These are phyloP conservation scores for Inga oerstediana DNA, from an alignment of 306 rosid species.

Conservation along the genomic window DNA sequence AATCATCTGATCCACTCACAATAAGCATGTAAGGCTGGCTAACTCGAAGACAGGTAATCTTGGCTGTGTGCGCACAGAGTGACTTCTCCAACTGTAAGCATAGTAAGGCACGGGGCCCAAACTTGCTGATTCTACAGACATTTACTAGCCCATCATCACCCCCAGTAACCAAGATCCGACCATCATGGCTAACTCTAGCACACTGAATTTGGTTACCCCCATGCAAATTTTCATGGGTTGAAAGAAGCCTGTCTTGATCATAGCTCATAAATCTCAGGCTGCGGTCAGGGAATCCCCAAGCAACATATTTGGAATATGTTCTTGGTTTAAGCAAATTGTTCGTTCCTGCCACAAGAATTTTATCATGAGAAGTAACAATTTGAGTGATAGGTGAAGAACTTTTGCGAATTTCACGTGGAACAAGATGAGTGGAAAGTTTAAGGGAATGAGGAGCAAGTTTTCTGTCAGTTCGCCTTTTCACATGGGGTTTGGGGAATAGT, in stretches of 20 bases:
- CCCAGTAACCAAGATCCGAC: slow-evolving; percentile 87
- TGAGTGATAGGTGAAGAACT: slow-evolving; percentile 62
- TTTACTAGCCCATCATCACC: slow-evolving; percentile 94
- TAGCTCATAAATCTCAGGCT: slow-evolving; percentile 79
- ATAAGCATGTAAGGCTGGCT: slow-evolving; percentile 98
- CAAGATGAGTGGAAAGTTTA: slow-evolving; percentile 59
- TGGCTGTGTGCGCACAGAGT: slow-evolving; percentile 80
- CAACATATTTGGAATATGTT: slow-evolving; percentile 88
- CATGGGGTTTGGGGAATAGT: slow-evolving; percentile 88
- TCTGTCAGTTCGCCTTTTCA: slow-evolving; percentile 78
- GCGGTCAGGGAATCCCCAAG: slow-evolving; percentile 92
- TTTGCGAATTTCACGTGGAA: slow-evolving; percentile 67
- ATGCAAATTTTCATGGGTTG: slow-evolving; percentile 86
- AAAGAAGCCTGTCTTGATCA: slow-evolving; percentile 75
- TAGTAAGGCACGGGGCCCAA: slow-evolving; percentile 65
- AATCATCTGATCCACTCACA: slow-evolving; percentile 97
- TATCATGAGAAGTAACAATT: slow-evolving; percentile 62
- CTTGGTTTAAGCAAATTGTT: slow-evolving; percentile 87
- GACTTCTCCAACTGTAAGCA: slow-evolving; percentile 92
- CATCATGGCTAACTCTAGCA: slow-evolving; percentile 87
- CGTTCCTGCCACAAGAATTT: slow-evolving; percentile 65
- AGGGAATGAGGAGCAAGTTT: slow-evolving; percentile 81
- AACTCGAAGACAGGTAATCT: slow-evolving; percentile 88
- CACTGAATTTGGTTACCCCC: slow-evolving; percentile 93
- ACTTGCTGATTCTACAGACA: slow-evolving; percentile 83